Base-by-base conservation (phyloP, 306 rosid genomes). In the Ammopiptanthus mongolicus region DNA sequence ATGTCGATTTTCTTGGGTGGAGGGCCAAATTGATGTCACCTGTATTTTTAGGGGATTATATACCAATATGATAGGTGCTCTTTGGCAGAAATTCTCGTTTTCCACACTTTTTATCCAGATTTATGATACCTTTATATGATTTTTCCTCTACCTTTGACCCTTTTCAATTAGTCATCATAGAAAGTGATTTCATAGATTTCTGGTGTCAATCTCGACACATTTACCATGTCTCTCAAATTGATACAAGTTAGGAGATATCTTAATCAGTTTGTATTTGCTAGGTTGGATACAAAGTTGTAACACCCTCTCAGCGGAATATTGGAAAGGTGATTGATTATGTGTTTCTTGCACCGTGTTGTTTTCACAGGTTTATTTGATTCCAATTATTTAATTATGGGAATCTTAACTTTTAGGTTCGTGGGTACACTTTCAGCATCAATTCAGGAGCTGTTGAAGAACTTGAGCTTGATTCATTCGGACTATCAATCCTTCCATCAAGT, bases 271-370 rank as follows among this genome's bases (percentile, higher is more conserved):
- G 62, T 84, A 37, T 80, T 84, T 91, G 81, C 84, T 87, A 94
- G 97, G 97, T 94, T 79, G 98, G 98, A 77, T 91, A 88, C 87
- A 87, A 62, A 84, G 97, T 95, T 67, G 87, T 95, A 22, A 95
- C 97, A 1, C 97, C 96, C 8, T 87, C 93, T 81, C 88, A 78
- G 46, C 91, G 91, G 70, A 84, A 79, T 62, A 91, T 95, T 1
- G 97, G 98, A 67, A 91, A 90, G 93, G 98, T 95, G 73, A 42
- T 42, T 42, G 14, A 70, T 50, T 59, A 41, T 60, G 8, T 50
- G 25, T 83, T 66, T 66, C 5, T 47, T 73, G 52, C 74, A 13
- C 36, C 48, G 15, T 44, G 34, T 18, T 46, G 9, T 13, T 44
- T 25, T 56, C 47, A 41, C 17, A 17, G 14, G 21, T 51, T 77